Evolutionary conservation across 352 stramenopile genomes (phyloP).

Genomic region (Globisporangium canariense): DNA sequence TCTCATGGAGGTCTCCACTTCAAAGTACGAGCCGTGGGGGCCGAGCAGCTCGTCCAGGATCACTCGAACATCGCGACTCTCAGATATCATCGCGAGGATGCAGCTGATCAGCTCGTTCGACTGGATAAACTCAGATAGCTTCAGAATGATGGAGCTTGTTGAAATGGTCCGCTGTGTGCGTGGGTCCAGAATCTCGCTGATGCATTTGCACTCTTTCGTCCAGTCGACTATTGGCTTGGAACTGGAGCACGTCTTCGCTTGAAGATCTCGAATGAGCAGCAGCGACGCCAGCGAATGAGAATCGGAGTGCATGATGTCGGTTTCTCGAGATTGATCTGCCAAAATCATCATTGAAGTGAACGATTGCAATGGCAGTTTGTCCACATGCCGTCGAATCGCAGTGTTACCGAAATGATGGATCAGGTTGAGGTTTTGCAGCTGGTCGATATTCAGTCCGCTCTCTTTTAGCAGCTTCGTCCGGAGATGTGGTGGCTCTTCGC

Average conservation of each 20-base stretch:
- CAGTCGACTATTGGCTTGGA: conserved; percentile 8
- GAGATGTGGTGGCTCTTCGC: conserved; percentile 59
- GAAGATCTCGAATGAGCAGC: conserved; percentile 81
- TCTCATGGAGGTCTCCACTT: conserved; percentile 52
- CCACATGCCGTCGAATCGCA: conserved; percentile 70
- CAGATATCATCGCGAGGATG: conserved; percentile 86
- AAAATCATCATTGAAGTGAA: conserved; percentile 88
- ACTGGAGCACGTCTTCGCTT: conserved; percentile 21
- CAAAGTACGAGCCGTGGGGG: conserved; percentile 63
- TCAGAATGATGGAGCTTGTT: conserved; percentile 65
- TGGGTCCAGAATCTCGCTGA: conserved; percentile 87
- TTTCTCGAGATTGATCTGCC: conserved; percentile 61
- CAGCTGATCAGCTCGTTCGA: conserved; percentile 86
- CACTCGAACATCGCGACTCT: conserved; percentile 79
- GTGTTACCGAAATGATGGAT: conserved; percentile 79
- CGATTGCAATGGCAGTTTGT: conserved; percentile 46
- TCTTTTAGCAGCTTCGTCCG: conserved; percentile 62
- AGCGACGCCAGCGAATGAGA: conserved; percentile 82
- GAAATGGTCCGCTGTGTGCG: conserved; percentile 82
- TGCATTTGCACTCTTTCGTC: conserved; percentile 57
- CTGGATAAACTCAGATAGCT: conserved; percentile 84
- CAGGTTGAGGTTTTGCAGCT: conserved; percentile 52
- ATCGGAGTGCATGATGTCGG: conserved; percentile 85
- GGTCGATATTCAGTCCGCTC: conserved; percentile 45
- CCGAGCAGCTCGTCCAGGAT: conserved; percentile 79